Base-by-base conservation (phyloP, 371 early-diverging fungal species). In the Mucor saturninus region DNA sequence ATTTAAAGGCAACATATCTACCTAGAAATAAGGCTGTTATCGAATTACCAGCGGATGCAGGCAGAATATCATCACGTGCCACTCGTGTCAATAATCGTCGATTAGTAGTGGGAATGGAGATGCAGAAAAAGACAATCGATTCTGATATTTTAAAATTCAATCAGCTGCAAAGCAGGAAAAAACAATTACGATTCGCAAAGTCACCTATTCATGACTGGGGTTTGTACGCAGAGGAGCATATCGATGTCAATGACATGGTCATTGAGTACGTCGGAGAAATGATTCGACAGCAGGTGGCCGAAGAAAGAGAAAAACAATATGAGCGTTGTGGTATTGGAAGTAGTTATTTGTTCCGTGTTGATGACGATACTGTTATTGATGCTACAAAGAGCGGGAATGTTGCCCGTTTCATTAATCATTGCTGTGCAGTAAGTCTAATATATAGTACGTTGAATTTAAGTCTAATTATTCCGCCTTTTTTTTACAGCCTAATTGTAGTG, bases 221-320 rank as follows among this genome's bases (percentile, higher is more conserved):
- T 0, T 74, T 98, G 64, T 98, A 94, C 88, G 94, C 98, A 7
- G 83, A 89, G 68, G 96, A 96, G 74, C 85, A 83, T 42, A 95
- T 98, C 58, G 92, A 92, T 63, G 89, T 89, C 30, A 86, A 89
- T 68, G 98, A 99, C 58, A 90, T 99, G 84, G 96, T 99, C 35
- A 97, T 99, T 59, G 96, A 98, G 77, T 99, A 99, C 69, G 92
- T 98, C 50, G 99, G 99, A n/a, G 99, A 99, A 81, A 81, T 93
- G 32, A 95, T 99, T 63, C 90, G 99, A 40, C 93, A 94, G 56
- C 92, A 92, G 69, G 93, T 99, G 40, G 97, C 98, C 1, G 99
- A 99, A 72, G 86, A 89, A 67, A 89, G 99, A 31, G 99, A 99
- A 76, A 89, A 92, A 73, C 73, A 83, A 51, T 99, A 99, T 72